Percentiles rank a stretch among this genome's conserved stretches.
Evolutionary conservation across 2,329 filamentous ascomycete genomes (phyloP).

Genomic region (Diaporthe caulivora): DNA sequence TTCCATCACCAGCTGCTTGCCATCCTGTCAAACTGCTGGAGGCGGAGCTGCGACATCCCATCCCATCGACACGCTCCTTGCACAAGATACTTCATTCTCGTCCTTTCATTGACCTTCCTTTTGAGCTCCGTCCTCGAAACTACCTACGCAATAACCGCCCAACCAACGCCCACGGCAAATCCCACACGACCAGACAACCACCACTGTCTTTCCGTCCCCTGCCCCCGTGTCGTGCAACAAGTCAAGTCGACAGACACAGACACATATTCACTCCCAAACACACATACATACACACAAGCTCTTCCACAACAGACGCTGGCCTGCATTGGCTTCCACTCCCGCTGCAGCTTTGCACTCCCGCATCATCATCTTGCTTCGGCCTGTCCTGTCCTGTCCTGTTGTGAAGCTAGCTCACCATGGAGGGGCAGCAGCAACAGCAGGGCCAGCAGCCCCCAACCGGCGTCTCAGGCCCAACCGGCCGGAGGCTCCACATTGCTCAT

Average conservation of each 20-base stretch:
- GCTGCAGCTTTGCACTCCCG: constrained; percentile 60
- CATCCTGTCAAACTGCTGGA: constrained; percentile 30
- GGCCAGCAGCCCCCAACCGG: constrained; percentile 62
- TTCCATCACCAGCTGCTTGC: constrained; percentile 33
- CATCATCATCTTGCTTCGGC: constrained; percentile 38
- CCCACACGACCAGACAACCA: constrained; percentile 36
- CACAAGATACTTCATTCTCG: constrained; percentile 36
- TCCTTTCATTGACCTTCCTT: constrained; percentile 42
- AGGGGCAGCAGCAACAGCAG: constrained; percentile 66
- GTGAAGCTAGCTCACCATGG: constrained; percentile 67
- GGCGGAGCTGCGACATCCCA: constrained; percentile 31
- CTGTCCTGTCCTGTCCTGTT: constrained; percentile 18
- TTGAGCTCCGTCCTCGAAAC: constrained; percentile 38
- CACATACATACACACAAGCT: background rate
- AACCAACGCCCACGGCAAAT: constrained; percentile 36
- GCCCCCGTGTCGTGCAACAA: constrained; percentile 31
- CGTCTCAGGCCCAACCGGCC: constrained; percentile 81
- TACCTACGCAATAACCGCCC: constrained; percentile 27
- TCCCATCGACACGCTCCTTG: constrained; percentile 39
- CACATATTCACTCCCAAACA: background rate
- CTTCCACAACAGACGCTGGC: constrained; percentile 22
- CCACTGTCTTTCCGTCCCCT: constrained; percentile 37
- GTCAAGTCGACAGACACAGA: constrained; percentile 15
- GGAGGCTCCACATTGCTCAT: constrained; percentile 96
- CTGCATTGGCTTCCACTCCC: constrained; percentile 46